Evolutionary conservation across 192 early-diverging fungal species (phyloP).

Genomic region (Helicostylum pulchrum): DNA sequence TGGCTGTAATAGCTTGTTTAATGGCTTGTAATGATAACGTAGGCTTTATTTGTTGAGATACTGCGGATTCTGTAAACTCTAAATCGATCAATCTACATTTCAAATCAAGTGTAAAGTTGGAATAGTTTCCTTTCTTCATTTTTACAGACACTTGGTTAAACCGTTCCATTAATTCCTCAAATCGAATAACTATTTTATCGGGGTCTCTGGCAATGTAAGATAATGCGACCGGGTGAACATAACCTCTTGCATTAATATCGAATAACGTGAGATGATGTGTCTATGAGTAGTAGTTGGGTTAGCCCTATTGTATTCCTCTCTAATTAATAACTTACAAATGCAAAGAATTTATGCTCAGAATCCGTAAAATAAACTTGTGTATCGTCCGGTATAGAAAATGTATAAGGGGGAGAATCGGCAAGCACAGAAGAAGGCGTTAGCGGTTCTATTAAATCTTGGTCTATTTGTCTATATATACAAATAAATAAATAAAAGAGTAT

Average conservation of each 20-base stretch:
- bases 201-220: constrained; percentile 49
- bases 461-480: background rate
- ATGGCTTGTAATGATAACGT: constrained; percentile 24
- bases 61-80: constrained; percentile 35
- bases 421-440: background rate
- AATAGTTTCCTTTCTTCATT: constrained; percentile 51
- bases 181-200: constrained; percentile 43
- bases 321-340: constrained; percentile 40
- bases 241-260: constrained; percentile 53
- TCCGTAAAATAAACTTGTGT: constrained; percentile 51
- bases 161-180: constrained; percentile 40
- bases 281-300: constrained; percentile 34
- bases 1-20: constrained; percentile 21
- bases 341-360: constrained; percentile 44
- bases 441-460: background rate
- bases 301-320: background rate
- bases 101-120: constrained; percentile 46
- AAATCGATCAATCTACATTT: constrained; percentile 45
- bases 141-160: constrained; percentile 43
- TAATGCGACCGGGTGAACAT: constrained; percentile 47
- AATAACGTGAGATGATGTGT: constrained; percentile 52
- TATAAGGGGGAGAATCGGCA: background rate
- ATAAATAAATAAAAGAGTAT: no score
- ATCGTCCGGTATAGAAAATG: constrained; percentile 49
- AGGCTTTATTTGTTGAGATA: constrained; percentile 2